Evolutionary conservation across 2,329 filamentous ascomycete genomes (phyloP), one percentile per base, ranked within the genome.

Genomic region (Fonsecaea erecta): DNA sequence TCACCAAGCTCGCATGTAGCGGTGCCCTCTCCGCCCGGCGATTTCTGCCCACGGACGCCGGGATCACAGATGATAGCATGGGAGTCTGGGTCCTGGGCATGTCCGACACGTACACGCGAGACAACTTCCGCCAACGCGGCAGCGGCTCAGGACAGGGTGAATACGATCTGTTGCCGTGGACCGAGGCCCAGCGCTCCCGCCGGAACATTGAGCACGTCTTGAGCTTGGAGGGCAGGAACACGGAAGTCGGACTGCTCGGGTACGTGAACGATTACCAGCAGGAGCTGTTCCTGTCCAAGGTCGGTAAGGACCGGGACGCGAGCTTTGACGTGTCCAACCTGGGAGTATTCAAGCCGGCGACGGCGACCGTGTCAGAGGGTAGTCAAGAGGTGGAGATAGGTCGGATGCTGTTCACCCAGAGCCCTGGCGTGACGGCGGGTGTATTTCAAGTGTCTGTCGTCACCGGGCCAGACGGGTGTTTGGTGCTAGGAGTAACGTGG

Each of bases 251-350:
- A 3, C 72, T 82, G 6, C 71, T 83, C 11, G 77, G 76, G 48
- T 79, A 75, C 30, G 78, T 82, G 0, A 71, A 74, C 12, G 70
- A 82, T 58, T 76, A 78, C 40, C 75, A 76, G 2, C 74, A 76
- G 3, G 74, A 75, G 0, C 73, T 78, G 12, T 77, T 80, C 48
- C 60, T 70, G 2, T 73, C 74, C 0, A 76, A 77, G 56, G 21
- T 81, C 1, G 81, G 81, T 2, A 76, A 77, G 51, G 69, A 74
- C 2, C 73, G 82, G 1, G 72, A 70, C 0, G 69, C 71, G 16
- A 77, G 74, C 8, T 81, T 78, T 24, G 81, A 84, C 66, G 62
- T 84, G 7, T 82, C 81, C 0, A 84, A 82, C 69, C 60, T 84
- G 3, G 82, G 82, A 0, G 71, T 77, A 1, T 74, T 79, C 40